Base-by-base conservation (phyloP, 306 rosid genomes). In the Gastrolobium villosum region DNA sequence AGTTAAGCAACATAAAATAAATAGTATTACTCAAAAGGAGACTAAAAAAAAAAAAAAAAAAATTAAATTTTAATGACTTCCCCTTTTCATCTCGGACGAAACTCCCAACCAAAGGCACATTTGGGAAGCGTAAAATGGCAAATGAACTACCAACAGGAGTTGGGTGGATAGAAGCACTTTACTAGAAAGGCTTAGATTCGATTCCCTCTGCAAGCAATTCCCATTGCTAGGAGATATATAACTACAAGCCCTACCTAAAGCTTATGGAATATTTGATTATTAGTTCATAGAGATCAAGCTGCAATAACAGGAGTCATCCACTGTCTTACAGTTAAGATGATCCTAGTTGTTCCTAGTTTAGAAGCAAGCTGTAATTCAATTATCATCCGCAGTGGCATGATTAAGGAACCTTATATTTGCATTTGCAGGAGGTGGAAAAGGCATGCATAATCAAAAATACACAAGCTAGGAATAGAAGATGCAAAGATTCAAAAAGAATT, bases 381-480 rank as follows among this genome's bases (percentile, higher is more conserved):
- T 70, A 26, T 40, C 34, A 26, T 54, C 65, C 13, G 14, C 5
- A 31, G 4, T 11, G 13, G 26, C 30, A 56, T 72, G 5, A 14
- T 4, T 6, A 50, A 41, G 43, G 41, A 72, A 13, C 67, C 55
- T 56, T 43, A 2, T 32, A 52, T 13, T 26, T 37, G 30, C 35
- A 71, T 71, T 26, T 48, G 20, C 50, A 71, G 71, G 5, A 46
- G 61, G 62, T 31, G 41, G 53, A 65, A 65, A 65, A 40, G 37
- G 36, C 52, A 65, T 50, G 20, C 35, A 10, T 50, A 50, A 14
- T 34, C n/a, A 35, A 10, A 70, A 31, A 36, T 70, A 20, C 50
- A 9, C 37, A 41, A 65, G 53, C 36, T 65, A 26, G 45, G 20
- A 61, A 35, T 32, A 45, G 61, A n/a, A 4, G 32, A 7, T 39